These are phyloP conservation scores for Colletotrichum karsti DNA, from an alignment of 2,329 filamentous ascomycete species.

Conservation along the genomic window DNA sequence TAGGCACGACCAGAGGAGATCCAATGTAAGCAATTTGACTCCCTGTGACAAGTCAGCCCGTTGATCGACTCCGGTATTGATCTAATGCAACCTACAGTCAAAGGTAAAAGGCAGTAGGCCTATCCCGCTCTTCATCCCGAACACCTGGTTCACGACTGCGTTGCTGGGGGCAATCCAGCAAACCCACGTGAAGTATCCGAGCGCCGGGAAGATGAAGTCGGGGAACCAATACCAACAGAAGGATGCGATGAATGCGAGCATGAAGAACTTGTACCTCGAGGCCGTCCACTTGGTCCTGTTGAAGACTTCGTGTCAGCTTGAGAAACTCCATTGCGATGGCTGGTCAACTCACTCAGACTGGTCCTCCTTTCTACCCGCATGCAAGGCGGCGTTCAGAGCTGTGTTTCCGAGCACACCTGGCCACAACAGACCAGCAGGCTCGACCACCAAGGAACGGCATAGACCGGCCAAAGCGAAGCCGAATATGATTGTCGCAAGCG, in stretches of 20 bases:
- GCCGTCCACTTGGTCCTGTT: slow-evolving; percentile 40
- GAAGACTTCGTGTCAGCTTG: too few relatives aligned
- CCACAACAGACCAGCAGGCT: slow-evolving; percentile 60
- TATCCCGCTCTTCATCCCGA: slow-evolving; percentile 65
- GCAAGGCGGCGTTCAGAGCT: slow-evolving; percentile 50
- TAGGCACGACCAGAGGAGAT: slow-evolving; percentile 48
- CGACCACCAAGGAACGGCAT: slow-evolving; percentile 50
- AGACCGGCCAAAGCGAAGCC: slow-evolving; percentile 59
- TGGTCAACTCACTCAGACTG: neutral
- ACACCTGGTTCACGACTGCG: slow-evolving; percentile 66
- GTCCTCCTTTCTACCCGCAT: slow-evolving; percentile 45
- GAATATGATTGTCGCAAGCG: slow-evolving; percentile 50
- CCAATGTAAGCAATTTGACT: slow-evolving; percentile 46
- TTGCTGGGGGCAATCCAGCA: slow-evolving; percentile 69
- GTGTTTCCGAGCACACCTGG: slow-evolving; percentile 59
- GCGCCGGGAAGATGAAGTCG: slow-evolving; percentile 53
- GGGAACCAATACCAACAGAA: slow-evolving; percentile 61
- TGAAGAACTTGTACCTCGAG: slow-evolving; percentile 41
- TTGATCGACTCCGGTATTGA: neutral
- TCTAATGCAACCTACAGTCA: slow-evolving; percentile 44
- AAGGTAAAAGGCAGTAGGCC: slow-evolving; percentile 70
- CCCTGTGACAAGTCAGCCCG: slow-evolving; percentile 26
- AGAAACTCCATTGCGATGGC: neutral
- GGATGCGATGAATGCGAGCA: slow-evolving; percentile 40
- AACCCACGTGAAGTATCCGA: slow-evolving; percentile 62